These are phyloP conservation scores for Teunomyces tritomae DNA, from an alignment of 805 yeast genomes.

Conservation along the genomic window DNA sequence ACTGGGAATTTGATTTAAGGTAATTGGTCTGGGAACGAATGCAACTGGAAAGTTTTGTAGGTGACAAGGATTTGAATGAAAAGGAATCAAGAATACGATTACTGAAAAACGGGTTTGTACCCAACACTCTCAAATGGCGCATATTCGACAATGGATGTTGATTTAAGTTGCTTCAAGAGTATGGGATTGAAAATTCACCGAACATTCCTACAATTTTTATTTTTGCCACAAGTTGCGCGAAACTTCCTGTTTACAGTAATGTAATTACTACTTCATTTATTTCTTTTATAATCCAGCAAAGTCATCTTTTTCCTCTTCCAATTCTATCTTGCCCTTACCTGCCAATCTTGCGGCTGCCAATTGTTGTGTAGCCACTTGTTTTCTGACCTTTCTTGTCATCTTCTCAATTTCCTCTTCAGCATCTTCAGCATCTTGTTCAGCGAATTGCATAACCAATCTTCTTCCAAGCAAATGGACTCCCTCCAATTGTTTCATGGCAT, in stretches of 20 bases:
- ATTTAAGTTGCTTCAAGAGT: not conserved
- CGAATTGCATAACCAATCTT: conserved; percentile 89
- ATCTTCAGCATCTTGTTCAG: conserved; percentile 74
- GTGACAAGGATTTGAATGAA: not conserved
- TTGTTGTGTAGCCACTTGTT: conserved; percentile 76
- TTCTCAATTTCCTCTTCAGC: conserved; percentile 89
- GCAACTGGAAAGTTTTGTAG: not conserved
- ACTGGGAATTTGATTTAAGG: conserved; percentile 10
- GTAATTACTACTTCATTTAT: not conserved
- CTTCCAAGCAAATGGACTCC: conserved; percentile 98
- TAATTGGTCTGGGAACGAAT: not conserved
- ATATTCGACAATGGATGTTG: not conserved
- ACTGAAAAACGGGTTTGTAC: conserved; percentile 13
- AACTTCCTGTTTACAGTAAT: not conserved
- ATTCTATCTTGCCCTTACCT: conserved; percentile 72
- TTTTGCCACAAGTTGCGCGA: not conserved
- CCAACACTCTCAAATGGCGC: not conserved
- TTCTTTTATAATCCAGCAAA: conserved; percentile 20
- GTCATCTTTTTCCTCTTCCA: conserved; percentile 52
- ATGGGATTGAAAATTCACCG: no score
- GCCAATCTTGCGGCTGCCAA: conserved; percentile 65
- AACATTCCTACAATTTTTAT: no score
- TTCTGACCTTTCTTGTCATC: conserved; percentile 82
- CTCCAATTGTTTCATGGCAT: conserved; percentile 87
- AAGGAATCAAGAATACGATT: conserved; percentile 13